Evolutionary conservation across 106 monocot genomes (phyloP).

Genomic region (Xerophyta viscosa): DNA sequence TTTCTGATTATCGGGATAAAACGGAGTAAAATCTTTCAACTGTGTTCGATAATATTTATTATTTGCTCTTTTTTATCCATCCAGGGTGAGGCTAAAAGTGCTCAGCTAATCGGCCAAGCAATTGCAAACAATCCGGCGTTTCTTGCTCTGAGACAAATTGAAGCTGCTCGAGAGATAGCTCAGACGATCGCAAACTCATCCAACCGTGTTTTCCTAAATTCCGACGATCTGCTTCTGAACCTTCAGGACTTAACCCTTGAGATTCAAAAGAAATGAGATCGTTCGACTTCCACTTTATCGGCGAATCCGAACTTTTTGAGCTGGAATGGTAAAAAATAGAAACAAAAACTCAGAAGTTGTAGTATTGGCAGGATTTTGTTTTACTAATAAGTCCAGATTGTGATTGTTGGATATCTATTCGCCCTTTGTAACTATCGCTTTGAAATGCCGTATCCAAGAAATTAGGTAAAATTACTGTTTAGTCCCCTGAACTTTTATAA

Average conservation of each 20-base stretch:
- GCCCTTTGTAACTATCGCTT: no score
- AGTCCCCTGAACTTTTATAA: no score
- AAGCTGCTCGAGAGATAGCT: conserved; percentile 41
- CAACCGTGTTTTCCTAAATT: conserved; percentile 29
- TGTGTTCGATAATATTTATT: background rate
- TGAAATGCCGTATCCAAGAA: no score
- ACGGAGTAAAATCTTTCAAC: no score
- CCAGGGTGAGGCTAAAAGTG: conserved; percentile 36
- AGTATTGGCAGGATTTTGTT: no score
- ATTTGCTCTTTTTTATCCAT: background rate
- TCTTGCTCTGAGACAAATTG: conserved; percentile 36
- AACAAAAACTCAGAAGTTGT: no score
- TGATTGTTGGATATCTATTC: background rate
- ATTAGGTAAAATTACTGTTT: no score
- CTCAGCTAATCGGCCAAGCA: conserved; percentile 24
- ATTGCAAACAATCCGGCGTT: conserved; percentile 36
- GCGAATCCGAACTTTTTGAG: no score
- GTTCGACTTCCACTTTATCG: background rate
- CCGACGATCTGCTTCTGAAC: conserved; percentile 35
- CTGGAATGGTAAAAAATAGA: no score
- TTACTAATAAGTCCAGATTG: no score
- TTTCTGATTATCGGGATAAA: no score
- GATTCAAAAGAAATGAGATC: background rate
- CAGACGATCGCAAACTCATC: conserved; percentile 31
- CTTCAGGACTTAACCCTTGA: conserved; percentile 29